Conservation (phyloP, 768 basidiomycete species). For the Lanmaoa pseudosensibilis region DNA sequence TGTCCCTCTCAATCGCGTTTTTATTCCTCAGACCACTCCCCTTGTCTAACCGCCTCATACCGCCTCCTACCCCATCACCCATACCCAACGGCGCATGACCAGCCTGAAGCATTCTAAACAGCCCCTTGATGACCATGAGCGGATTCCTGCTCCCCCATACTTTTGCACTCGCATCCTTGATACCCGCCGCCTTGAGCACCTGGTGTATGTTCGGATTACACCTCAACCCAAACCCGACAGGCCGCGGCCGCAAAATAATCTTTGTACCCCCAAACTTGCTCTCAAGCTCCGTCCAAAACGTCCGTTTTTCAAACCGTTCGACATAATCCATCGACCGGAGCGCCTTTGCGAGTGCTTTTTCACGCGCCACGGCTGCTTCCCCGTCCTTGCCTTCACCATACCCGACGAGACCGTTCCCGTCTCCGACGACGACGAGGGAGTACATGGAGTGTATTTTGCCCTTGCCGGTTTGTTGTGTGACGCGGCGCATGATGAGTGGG, state of each 20-base stretch:
- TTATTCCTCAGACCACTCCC: slow-evolving; percentile 70
- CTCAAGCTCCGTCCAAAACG: slow-evolving; percentile 90
- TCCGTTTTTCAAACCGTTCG: slow-evolving; percentile 90
- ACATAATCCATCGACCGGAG: slow-evolving; percentile 90
- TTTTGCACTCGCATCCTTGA: slow-evolving; percentile 93
- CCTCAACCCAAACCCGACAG: slow-evolving; percentile 88
- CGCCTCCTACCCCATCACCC: slow-evolving; percentile 81
- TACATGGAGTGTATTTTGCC: slow-evolving; percentile 75
- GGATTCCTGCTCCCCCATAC: slow-evolving; percentile 92
- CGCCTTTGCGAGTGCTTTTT: slow-evolving; percentile 65
- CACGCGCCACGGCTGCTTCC: slow-evolving; percentile 51
- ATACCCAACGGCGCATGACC: slow-evolving; percentile 78
- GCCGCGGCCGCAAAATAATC: slow-evolving; percentile 76
- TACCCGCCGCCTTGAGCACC: slow-evolving; percentile 89
- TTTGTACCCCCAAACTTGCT: slow-evolving; percentile 83
- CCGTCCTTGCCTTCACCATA: slow-evolving; percentile 78
- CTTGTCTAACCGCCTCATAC: slow-evolving; percentile 68
- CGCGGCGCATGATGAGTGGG: slow-evolving; percentile 49
- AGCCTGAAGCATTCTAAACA: slow-evolving; percentile 79
- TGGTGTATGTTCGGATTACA: slow-evolving; percentile 89
- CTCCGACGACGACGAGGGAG: slow-evolving; percentile 71
- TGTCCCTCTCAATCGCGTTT: slow-evolving; percentile 73
- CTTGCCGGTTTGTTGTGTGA: slow-evolving; percentile 91
- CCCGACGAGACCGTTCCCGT: slow-evolving; percentile 82
- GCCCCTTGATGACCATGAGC: slow-evolving; percentile 73